Evolutionary conservation across 129 eudicot genomes (phyloP).

Genomic region (Cynara cardunculus): DNA sequence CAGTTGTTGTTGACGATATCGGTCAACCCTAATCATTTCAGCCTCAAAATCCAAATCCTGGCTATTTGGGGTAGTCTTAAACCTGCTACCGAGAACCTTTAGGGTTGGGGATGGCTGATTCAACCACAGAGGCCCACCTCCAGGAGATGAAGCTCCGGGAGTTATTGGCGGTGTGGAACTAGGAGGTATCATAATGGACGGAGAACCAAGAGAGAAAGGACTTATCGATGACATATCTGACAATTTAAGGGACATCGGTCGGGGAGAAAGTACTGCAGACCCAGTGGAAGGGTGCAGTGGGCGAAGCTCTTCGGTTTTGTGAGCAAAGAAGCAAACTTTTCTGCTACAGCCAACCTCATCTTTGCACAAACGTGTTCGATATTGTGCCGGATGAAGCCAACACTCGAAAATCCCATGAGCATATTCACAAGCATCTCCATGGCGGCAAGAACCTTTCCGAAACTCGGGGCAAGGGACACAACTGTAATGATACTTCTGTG

Average conservation of each 20-base stretch:
- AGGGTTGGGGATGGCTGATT: conserved; percentile 56
- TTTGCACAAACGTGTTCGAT: conserved; percentile 79
- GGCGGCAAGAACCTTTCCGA: conserved; percentile 60
- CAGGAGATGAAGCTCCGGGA: conserved; percentile 49
- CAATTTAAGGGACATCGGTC: conserved; percentile 32
- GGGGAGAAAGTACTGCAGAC: conserved; percentile 74
- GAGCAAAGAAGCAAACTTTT: conserved; percentile 85
- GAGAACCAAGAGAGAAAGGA: conserved; percentile 58
- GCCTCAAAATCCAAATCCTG: conserved; percentile 53
- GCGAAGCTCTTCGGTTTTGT: conserved; percentile 74
- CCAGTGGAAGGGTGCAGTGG: conserved; percentile 85
- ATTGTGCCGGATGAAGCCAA: conserved; percentile 94
- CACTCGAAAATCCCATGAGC: conserved; percentile 92
- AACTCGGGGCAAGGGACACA: conserved; percentile 91
- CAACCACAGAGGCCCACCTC: conserved; percentile 54
- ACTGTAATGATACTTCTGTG: conserved; percentile 70
- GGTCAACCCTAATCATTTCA: conserved; percentile 39
- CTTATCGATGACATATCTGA: conserved; percentile 49
- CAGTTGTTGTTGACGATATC: conserved; percentile 41
- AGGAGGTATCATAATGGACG: conserved; percentile 47
- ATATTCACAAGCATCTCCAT: conserved; percentile 81
- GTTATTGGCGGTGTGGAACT: conserved; percentile 49
- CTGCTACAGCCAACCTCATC: conserved; percentile 63
- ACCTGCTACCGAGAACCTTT: conserved; percentile 48
- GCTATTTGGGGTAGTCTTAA: conserved; percentile 46